Evolutionary conservation across 306 rosid species (phyloP).

Genomic region (Vigna nakashimae): DNA sequence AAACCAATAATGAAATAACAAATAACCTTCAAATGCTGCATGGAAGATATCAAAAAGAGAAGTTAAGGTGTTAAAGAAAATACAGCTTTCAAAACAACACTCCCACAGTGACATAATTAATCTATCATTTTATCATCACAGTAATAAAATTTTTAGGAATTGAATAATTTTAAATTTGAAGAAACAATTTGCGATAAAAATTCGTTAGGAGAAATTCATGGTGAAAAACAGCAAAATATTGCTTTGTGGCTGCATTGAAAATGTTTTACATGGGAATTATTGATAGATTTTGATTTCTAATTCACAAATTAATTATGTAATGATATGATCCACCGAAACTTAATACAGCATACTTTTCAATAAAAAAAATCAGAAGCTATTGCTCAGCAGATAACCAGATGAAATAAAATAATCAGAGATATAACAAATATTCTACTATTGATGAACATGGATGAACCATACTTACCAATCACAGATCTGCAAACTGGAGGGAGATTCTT

Average conservation of each 20-base stretch:
- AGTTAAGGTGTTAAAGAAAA: slow-evolving; percentile 18
- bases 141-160: slow-evolving; percentile 23
- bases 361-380: background rate
- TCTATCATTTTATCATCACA: slow-evolving; percentile 20
- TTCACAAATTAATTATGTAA: background rate
- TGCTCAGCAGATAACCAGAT: slow-evolving; percentile 1
- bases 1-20: slow-evolving; percentile 6
- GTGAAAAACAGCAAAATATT: slow-evolving; percentile 26
- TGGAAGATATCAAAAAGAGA: background rate
- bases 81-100: slow-evolving; percentile 22
- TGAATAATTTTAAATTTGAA: slow-evolving; percentile 3
- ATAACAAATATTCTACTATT: slow-evolving; percentile 10
- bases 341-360: background rate
- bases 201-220: slow-evolving; percentile 19
- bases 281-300: slow-evolving; percentile 29
- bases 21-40: slow-evolving; percentile 18
- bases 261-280: slow-evolving; percentile 1
- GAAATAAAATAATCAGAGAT: slow-evolving; percentile 16
- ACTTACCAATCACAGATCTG: slow-evolving; percentile 75
- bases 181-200: slow-evolving; percentile 15
- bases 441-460: slow-evolving; percentile 36
- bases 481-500: slow-evolving; percentile 75
- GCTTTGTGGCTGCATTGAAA: slow-evolving; percentile 13
- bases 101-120: slow-evolving; percentile 27
- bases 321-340: slow-evolving; percentile 12